Percentiles rank a stretch among this genome's conserved stretches.
Conservation (phyloP, 2,329 filamentous ascomycete genomes). For the Lojkania enalia region DNA sequence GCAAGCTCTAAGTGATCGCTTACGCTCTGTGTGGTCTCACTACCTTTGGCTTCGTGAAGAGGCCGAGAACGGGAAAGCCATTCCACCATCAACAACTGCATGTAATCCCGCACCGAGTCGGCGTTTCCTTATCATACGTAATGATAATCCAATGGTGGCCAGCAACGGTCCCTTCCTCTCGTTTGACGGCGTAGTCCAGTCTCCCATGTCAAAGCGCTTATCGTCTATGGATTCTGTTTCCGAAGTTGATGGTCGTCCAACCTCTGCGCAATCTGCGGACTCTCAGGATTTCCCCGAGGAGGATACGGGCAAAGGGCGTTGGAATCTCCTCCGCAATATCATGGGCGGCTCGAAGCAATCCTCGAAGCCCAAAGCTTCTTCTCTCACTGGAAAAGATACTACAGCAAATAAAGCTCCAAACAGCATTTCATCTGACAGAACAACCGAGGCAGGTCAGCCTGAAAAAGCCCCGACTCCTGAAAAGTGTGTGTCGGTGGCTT, state of each 20-base stretch:
- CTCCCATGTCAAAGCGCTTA: slow-evolving; percentile 30
- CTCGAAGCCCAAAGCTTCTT: slow-evolving; percentile 46
- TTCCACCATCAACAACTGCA: slow-evolving; percentile 74
- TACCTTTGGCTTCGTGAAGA: slow-evolving; percentile 74
- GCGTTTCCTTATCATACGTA: slow-evolving; percentile 84
- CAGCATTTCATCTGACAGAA: neutral
- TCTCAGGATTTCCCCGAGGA: slow-evolving; percentile 41
- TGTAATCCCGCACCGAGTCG: slow-evolving; percentile 83
- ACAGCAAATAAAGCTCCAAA: neutral
- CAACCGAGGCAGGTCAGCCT: neutral
- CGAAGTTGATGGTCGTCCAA: slow-evolving; percentile 33
- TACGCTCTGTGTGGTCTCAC: slow-evolving; percentile 76
- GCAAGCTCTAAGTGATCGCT: slow-evolving; percentile 64
- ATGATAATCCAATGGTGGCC: slow-evolving; percentile 65
- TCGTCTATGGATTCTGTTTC: slow-evolving; percentile 25
- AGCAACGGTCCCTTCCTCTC: slow-evolving; percentile 61
- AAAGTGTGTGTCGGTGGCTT: slow-evolving; percentile 51
- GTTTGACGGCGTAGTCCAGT: slow-evolving; percentile 62
- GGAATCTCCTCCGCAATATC: slow-evolving; percentile 67
- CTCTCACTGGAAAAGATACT: slow-evolving; percentile 22
- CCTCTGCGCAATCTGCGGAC: slow-evolving; percentile 33
- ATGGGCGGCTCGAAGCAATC: slow-evolving; percentile 53
- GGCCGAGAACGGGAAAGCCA: slow-evolving; percentile 60
- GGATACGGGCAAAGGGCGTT: slow-evolving; percentile 57
- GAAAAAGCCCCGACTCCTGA: slow-evolving; percentile 13